Evolutionary conservation across 2,329 filamentous ascomycete genomes (phyloP).

Genomic region (Arthrinium puccinioides): DNA sequence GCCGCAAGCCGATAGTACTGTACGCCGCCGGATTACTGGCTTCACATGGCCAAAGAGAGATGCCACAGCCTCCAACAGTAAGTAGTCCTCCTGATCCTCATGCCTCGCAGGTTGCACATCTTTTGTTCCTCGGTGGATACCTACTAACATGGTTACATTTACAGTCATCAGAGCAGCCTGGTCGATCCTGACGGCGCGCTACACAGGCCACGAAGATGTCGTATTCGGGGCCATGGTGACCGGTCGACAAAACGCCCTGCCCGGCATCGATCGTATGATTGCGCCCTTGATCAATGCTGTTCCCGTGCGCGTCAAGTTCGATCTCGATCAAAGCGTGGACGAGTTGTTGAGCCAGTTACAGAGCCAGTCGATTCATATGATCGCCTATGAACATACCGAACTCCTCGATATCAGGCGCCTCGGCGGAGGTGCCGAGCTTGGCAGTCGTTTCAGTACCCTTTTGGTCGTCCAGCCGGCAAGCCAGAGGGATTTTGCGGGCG

Average conservation of each 20-base stretch:
- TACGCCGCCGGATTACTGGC: neutral
- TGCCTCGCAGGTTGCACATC: too few relatives aligned
- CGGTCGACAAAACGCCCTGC: neutral
- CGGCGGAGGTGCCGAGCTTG: neutral
- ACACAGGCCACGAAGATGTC: neutral
- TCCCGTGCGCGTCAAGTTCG: constrained; percentile 3
- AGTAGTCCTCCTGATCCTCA: neutral
- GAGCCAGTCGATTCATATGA: neutral
- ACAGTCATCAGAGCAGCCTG: constrained; percentile 1
- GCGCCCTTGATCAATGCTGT: constrained; percentile 2
- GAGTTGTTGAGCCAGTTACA: neutral
- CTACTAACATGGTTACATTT: neutral
- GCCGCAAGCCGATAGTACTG: constrained; percentile 1
- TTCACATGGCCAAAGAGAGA: neutral
- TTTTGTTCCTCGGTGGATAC: neutral
- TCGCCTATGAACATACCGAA: constrained; percentile 1
- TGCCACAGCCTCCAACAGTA: constrained; percentile 2
- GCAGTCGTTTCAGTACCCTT: constrained; percentile 3
- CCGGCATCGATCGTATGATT: constrained; percentile 2
- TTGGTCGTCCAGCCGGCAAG: neutral
- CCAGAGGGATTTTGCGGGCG: neutral
- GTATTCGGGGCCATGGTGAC: constrained; percentile 2
- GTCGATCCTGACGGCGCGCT: neutral
- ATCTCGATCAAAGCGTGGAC: neutral
- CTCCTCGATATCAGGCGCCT: constrained; percentile 1